Percentiles rank a stretch among this genome's conserved stretches.
Evolutionary conservation across 2,329 filamentous ascomycete species (phyloP).

Genomic region (Aspergillus tubingensis): DNA sequence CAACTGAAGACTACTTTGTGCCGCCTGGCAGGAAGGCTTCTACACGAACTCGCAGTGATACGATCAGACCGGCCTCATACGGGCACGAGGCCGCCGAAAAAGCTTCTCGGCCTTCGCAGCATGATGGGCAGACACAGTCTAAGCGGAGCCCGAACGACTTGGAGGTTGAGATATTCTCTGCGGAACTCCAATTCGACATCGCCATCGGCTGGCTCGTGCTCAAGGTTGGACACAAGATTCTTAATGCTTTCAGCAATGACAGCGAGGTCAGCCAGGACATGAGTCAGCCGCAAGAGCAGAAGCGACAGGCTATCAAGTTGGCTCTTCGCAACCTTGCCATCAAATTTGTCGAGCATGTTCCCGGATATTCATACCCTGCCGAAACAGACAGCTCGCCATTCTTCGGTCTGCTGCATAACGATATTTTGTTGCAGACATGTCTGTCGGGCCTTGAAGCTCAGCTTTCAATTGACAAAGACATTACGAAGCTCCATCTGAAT

Average conservation of each 20-base stretch:
- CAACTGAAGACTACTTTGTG: slow-evolving; percentile 26
- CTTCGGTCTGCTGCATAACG: slow-evolving; percentile 29
- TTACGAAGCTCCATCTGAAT: slow-evolving; percentile 31
- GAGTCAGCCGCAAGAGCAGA: slow-evolving; percentile 9
- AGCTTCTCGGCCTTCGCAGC: slow-evolving; percentile 7
- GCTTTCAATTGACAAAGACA: slow-evolving; percentile 22
- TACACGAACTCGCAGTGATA: slow-evolving; percentile 22
- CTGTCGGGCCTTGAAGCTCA: slow-evolving; percentile 30
- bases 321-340: slow-evolving; percentile 34
- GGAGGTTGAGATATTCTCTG: slow-evolving; percentile 35
- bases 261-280: slow-evolving; percentile 13
- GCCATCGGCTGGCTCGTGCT: slow-evolving; percentile 44
- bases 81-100: slow-evolving; percentile 14
- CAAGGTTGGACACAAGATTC: slow-evolving; percentile 39
- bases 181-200: slow-evolving; percentile 41
- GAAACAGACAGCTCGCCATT: slow-evolving; percentile 17
- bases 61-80: slow-evolving; percentile 16
- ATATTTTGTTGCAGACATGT: slow-evolving; percentile 35
- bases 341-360: slow-evolving; percentile 42
- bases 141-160: slow-evolving; percentile 20
- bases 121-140: slow-evolving; percentile 8
- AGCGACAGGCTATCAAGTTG: slow-evolving; percentile 26
- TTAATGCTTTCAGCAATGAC: slow-evolving; percentile 21
- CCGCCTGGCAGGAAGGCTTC: slow-evolving; percentile 27
- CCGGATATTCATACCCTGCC: slow-evolving; percentile 29